Base-by-base conservation (phyloP, 2,329 filamentous ascomycete species). In the Cadophora malorum region DNA sequence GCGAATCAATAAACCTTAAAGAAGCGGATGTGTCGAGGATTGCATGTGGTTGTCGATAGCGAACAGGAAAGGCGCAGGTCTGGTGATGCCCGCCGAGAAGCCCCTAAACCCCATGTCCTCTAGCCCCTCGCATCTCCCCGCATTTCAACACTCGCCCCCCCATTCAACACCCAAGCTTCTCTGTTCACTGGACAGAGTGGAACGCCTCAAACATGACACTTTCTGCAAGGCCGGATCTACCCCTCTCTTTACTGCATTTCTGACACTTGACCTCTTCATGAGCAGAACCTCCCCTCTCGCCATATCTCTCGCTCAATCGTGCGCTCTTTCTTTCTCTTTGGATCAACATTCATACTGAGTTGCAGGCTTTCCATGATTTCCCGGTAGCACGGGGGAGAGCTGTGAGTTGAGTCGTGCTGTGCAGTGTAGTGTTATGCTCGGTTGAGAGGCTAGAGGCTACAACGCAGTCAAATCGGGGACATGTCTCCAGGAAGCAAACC, bases 1-100 rank as follows among this genome's bases (percentile, higher is more conserved):
- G 64, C 70, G 2, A 38, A 9, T 9, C 35, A 38, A 70, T 47
- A 78, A 78, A 16, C 75, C 79, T 63, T 76, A 80, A 80, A 68
- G 79, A 78, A 38, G 35, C 35, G 35, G 50, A 53, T 28, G 23
- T 28, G 50, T 53, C 23, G 50, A 53, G 50, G 10, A 53, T 53
- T 38, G 35, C 35, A 14, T 45, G 41, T 45, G 12, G 41, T 45
- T 45, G 41, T 45, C 41, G 41, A 53, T 38, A 38, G 35, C 35
- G 50, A 21, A 28, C 23, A 53, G 23, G 50, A 28, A 53, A 53
- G 50, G 50, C 50, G 23, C 23, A 28, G 10, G 23, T 53, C 50
- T 10, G 50, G 23, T 53, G 50, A 21, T 49, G 35, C 35, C 12
- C 4, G 23, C 25, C 23, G n/a, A 31, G 23, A 8, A 38, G 6